Evolutionary conservation across 805 yeast genomes (phyloP), one percentile per base, ranked within the genome.

Genomic region (Maudiozyma serrabonitensis): DNA sequence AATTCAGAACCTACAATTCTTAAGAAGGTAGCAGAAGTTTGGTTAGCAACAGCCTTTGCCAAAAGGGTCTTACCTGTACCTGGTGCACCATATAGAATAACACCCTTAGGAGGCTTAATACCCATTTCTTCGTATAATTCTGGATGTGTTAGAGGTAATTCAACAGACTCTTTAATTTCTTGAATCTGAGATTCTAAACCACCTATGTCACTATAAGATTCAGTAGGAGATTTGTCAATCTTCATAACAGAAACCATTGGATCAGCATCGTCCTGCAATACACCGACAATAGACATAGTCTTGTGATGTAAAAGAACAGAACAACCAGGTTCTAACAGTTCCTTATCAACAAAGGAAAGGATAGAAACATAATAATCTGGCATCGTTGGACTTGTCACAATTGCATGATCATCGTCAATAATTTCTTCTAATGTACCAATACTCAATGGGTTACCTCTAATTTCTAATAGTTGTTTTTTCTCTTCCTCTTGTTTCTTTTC

Each of bases 51-150:
- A 0, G 99, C 99, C 68, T 90, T 91, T 13, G 98, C 98, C 58
- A 91, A 75, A 51, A 91, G 73, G 0, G 98, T 91, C 68, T 91
- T 91, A 60, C 98, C 98, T 3, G 98, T 91, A 69, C 98, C 98
- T 35, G 98, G 98, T 0, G 97, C 95, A 62, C 98, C 98, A 65
- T 91, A 91, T 51, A 91, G 75, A 59, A 91, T 90, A 47, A 91
- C 98, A 72, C 98, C 98, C 72, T 91, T 91, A 47, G 98, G 98
- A 12, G 97, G 98, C 63, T 90, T 89, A 62, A 91, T 91, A 60
- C 98, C 98, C 97, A 91, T 90, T 69, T 90, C 97, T 71, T 93
- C 96, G 69, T 90, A 91, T 59, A 91, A 73, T 68, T 91, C 98
- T 0, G 98, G 98, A 69, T 91, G 97, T 13, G 96, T 89, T 54